Evolutionary conservation across 345 rosid genomes (phyloP).

Genomic region (Boechera divaricarpa): DNA sequence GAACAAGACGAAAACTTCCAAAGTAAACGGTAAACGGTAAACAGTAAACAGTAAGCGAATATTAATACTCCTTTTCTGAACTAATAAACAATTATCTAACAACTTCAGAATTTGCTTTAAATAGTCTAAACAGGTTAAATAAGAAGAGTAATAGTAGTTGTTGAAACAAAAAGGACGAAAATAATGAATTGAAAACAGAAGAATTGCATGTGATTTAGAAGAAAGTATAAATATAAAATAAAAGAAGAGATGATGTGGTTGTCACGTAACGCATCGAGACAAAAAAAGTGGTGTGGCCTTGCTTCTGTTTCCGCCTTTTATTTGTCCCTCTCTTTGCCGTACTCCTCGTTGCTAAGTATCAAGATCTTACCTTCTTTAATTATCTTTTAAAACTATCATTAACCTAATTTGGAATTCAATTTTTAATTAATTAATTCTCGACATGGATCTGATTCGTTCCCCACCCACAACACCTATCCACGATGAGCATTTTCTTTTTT

Average conservation of each 20-base stretch:
- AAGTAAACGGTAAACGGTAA: conserved; percentile 19
- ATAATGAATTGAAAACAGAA: conserved; percentile 22
- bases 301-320: conserved; percentile 10
- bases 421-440: not conserved
- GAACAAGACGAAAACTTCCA: conserved; percentile 15
- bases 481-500: not conserved
- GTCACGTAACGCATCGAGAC: conserved; percentile 49
- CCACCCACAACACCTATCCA: conserved; percentile 33
- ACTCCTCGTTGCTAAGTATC: conserved; percentile 41
- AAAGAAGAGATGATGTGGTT: conserved; percentile 36
- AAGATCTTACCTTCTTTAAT: conserved; percentile 37
- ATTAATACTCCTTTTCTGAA: not conserved
- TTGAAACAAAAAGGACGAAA: conserved; percentile 20
- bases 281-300: conserved; percentile 30
- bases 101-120: not conserved
- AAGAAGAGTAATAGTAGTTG: conserved; percentile 6
- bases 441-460: conserved; percentile 32
- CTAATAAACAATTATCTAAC: conserved; percentile 12
- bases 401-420: not conserved
- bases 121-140: conserved; percentile 4
- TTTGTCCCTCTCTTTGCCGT: conserved; percentile 44
- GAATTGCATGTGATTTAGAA: conserved; percentile 34
- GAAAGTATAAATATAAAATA: conserved; percentile 4
- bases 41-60: conserved; percentile 28
- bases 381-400: conserved; percentile 8